These are phyloP conservation scores for Helicocarpus griseus DNA, from an alignment of 2,329 filamentous ascomycete genomes.

Conservation along the genomic window DNA sequence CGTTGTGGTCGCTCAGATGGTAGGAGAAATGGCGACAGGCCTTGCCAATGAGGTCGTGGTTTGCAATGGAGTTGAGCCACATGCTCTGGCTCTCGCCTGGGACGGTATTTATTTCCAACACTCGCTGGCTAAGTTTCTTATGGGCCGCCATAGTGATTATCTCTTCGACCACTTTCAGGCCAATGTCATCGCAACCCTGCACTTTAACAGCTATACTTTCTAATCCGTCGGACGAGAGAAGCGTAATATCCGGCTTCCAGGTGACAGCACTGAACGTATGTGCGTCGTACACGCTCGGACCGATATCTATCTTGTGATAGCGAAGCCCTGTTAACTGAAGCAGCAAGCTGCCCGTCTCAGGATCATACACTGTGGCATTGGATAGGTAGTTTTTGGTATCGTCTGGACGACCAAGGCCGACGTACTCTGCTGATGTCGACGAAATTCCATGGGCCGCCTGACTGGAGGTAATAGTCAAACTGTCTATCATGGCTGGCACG, in stretches of 20 bases:
- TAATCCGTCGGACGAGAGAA: not conserved
- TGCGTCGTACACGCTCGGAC: not conserved
- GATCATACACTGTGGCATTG: constrained; percentile 9
- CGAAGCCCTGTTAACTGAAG: not conserved
- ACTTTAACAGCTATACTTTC: not conserved
- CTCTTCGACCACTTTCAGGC: not conserved
- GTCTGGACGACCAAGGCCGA: constrained; percentile 13
- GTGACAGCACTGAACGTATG: not conserved
- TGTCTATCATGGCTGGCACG: constrained; percentile 15
- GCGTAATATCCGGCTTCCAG: not conserved
- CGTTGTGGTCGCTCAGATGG: not conserved
- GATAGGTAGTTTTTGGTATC: constrained; percentile 11
- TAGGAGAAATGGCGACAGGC: not conserved
- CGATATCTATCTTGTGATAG: not conserved
- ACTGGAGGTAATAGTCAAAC: constrained; percentile 12
- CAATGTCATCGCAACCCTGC: not conserved
- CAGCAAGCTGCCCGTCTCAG: not conserved
- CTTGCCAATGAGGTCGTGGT: not conserved
- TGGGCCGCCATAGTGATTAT: not conserved
- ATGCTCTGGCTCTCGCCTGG: not conserved
- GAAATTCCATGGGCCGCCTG: not conserved
- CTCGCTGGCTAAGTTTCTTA: not conserved
- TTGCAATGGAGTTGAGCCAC: not conserved
- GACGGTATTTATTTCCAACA: not conserved
- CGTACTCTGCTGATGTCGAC: constrained; percentile 7